These are phyloP conservation scores for Colletotrichum kahawae DNA, from an alignment of 2,329 filamentous ascomycete species.

Conservation along the genomic window DNA sequence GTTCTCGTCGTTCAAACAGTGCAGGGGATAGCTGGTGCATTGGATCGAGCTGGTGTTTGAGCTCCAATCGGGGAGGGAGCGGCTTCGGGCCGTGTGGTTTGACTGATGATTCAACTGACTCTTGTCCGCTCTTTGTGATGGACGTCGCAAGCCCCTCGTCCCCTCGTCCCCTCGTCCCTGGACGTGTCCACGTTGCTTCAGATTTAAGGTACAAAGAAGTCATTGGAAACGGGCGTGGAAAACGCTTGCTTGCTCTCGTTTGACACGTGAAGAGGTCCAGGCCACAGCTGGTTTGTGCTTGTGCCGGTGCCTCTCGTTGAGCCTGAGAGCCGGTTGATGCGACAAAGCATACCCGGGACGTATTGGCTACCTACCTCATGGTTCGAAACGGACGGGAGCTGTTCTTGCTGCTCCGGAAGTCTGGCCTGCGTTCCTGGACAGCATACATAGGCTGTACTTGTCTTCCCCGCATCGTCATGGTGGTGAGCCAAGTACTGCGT, in stretches of 20 bases:
- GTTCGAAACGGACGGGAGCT: not conserved
- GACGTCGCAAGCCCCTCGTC: not conserved
- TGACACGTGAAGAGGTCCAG: slow-evolving; percentile 18
- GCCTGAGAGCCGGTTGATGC: not conserved
- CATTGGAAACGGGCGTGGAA: not conserved
- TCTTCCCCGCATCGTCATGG: not conserved
- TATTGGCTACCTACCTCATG: not conserved
- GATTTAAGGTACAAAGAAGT: slow-evolving; percentile 3
- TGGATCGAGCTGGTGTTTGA: slow-evolving; percentile 19
- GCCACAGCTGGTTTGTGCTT: not conserved
- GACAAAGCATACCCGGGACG: not conserved
- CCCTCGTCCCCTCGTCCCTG: not conserved
- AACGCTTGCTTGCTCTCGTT: not conserved
- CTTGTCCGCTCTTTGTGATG: not conserved
- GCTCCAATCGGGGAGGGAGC: slow-evolving; percentile 15
- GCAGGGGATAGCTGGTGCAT: not conserved
- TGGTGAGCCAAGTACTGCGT: not conserved
- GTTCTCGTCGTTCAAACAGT: slow-evolving; percentile 8
- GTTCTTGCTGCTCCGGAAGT: not conserved
- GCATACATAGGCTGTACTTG: not conserved
- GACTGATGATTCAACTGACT: slow-evolving; percentile 17
- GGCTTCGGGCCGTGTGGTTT: slow-evolving; percentile 21
- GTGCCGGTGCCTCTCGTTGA: not conserved
- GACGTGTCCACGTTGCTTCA: slow-evolving; percentile 10
- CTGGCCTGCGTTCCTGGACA: not conserved